A percentile compares a stretch with the other conserved stretches of the same genome.
Conservation (phyloP, 345 rosid species). For the Geranium rotundifolium region DNA sequence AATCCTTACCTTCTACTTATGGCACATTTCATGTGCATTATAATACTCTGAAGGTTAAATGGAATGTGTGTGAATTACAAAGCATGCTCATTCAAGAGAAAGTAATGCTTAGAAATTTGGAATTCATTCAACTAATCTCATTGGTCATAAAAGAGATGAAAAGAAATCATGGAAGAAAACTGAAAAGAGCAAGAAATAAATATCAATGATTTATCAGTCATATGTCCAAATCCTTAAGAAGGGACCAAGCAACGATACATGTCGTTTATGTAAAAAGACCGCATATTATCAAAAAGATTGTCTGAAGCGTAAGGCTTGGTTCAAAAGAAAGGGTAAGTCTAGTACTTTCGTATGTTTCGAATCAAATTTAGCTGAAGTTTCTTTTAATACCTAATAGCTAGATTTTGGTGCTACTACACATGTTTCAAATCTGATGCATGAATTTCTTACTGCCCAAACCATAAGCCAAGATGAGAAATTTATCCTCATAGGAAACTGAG, state of each 20-base stretch:
- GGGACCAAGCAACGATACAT: conserved; percentile 1
- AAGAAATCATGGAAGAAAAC: background rate
- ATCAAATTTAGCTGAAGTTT: conserved; percentile 6
- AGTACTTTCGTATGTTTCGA: conserved; percentile 10
- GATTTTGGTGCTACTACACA: too few species aligned
- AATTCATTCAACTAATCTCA: background rate
- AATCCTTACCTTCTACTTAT: conserved; percentile 11
- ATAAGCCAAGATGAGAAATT: too few species aligned
- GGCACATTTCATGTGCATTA: conserved; percentile 14
- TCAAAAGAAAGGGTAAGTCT: conserved; percentile 11
- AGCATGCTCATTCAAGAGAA: conserved; percentile 8
- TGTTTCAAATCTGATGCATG: too few species aligned
- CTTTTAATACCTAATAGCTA: conserved; percentile 7
- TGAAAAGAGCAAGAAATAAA: conserved; percentile 1
- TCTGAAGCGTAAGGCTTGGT: conserved; percentile 7
- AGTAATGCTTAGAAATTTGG: conserved; percentile 1
- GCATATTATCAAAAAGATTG: conserved; percentile 6
- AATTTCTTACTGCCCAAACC: too few species aligned
- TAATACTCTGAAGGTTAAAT: conserved; percentile 17
- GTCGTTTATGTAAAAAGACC: background rate
- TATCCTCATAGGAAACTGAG: too few species aligned
- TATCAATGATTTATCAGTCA: background rate
- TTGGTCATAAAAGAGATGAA: conserved; percentile 4
- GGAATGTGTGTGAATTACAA: conserved; percentile 14
- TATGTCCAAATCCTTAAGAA: conserved; percentile 3